Base-by-base conservation (phyloP, 2,329 filamentous ascomycete genomes). In the Triangularia setosa region DNA sequence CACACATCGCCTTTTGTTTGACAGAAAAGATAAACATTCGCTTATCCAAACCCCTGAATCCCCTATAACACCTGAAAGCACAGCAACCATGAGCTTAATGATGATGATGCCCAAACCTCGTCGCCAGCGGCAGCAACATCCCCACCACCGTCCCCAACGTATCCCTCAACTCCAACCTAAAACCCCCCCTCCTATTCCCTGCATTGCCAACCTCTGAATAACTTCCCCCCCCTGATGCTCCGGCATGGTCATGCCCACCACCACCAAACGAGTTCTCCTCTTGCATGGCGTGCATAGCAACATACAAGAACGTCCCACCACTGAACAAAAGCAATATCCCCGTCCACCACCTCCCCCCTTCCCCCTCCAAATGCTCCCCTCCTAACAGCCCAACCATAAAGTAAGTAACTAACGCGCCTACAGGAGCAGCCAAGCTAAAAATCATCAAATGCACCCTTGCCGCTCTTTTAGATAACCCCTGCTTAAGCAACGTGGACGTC, bases 241-340 rank as follows among this genome's bases (percentile, higher is more conserved):
- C 40, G 8, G 40, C 40, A 21, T 21, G n/a, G n/a, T 86, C 80
- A 67, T 87, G 82, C 60, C 79, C 76, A 18, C 33, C 33, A 7
- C 14, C 33, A 1, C 40, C 40, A 6, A 48, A 78, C 1, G 78
- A 74, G 60, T 81, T 79, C 23, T 88, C 86, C 72, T 97, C 93
- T 74, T 96, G 91, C 92, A 98, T 97, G 0, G 93, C 93, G 74
- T 99, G 95, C 93, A 98, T 97, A 0, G 95, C 95, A 53, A 99
- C 95, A 73, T 98, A 97, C 90, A 99, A 78, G 74, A 99, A 99
- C 0, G 95, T 99, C 16, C 95, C 95, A 0, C 90, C 95, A 0
- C 92, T 97, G 75, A 99, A 99, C n/a, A 98, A 80, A 8, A 99
- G 80, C 53, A 98, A 80, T 82, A 97, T 92, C 24, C 95, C 95